A percentile compares a stretch with the other conserved stretches of the same genome.
phyloP scores from a whole-genome alignment of 768 basidiomycete species.

The Termitomyces sp. region DNA sequence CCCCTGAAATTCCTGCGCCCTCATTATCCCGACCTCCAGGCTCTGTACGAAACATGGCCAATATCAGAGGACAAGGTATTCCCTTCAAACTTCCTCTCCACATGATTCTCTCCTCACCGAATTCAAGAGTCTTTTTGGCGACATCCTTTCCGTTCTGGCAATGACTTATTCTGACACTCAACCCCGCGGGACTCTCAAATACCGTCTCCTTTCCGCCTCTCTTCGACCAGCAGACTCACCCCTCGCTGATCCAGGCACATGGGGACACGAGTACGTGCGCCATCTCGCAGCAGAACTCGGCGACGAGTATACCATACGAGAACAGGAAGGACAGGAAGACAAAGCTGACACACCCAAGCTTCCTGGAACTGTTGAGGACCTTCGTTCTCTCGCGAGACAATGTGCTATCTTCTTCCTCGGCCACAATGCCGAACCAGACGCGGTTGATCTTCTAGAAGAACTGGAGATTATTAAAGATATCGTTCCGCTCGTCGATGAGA shows the following conservation, averaged over 20 bases:
- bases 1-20: constrained; percentile 97
- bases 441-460: constrained; percentile 92
- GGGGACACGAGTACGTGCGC: constrained; percentile 99
- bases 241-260: constrained; percentile 85
- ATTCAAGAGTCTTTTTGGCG: constrained; percentile 85
- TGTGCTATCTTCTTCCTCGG: constrained; percentile 85
- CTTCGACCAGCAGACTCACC: constrained; percentile 59
- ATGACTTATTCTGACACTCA: constrained; percentile 99
- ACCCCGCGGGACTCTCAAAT: constrained; percentile 91
- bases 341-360: constrained; percentile 25
- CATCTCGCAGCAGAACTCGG: constrained; percentile 96
- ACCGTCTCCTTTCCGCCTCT: constrained; percentile 79
- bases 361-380: constrained; percentile 64
- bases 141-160: constrained; percentile 95
- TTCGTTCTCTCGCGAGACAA: constrained; percentile 71
- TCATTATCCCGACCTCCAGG: constrained; percentile 83
- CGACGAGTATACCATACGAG: constrained; percentile 80
- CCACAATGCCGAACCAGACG: constrained; percentile 98
- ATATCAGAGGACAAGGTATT: constrained; percentile 72
- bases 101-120: background rate
- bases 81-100: background rate
- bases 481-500: constrained; percentile 72
- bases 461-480: constrained; percentile 85
- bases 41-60: constrained; percentile 77
- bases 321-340: constrained; percentile 35